Evolutionary conservation across 2,329 filamentous ascomycete species (phyloP), one percentile per base, ranked within the genome.

Genomic region (Botrytis hyacinthi): DNA sequence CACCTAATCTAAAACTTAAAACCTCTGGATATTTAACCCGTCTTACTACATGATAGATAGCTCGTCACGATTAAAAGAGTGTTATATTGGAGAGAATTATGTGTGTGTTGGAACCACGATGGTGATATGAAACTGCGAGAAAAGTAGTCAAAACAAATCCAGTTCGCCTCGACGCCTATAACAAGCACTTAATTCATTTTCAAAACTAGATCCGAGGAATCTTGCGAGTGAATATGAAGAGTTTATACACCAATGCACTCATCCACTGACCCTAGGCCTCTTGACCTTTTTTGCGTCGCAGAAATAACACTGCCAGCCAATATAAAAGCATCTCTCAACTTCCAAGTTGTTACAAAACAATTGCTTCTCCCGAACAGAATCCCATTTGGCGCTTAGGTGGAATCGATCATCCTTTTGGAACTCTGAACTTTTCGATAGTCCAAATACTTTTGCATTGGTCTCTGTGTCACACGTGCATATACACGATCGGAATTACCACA

Each of bases 381-480:
- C 5, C 5, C 12, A 51, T 51, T 12, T n/a, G 26, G 48, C 26
- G 12, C 26, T 51, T 26, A 51, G 48, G 26, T 1, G 12, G 12
- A 51, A 7, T 51, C 12, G 14, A n/a, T n/a, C 10, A n/a, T 51
- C 12, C 0, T 0, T 2, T n/a, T n/a, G 26, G 2, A 1, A 51
- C 12, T 14, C 10, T n/a, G 48, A 51, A n/a, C 10, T 3, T 14
- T n/a, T 5, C 48, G 10, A 16, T 16, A 7, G 10, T 16, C 0
- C 4, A 51, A 16, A 14, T 1, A 51, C 26, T 51, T 51, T 7
- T 51, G 48, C 26, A 16, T 14, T 16, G 48, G 1, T n/a, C 0
- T 16, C 4, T 7, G 12, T 51, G 48, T 0, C 26, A 51, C 0
- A n/a, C 0, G 12, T 7, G 26, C 12, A n/a, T 7, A 16, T n/a